These are phyloP conservation scores for Flaveria robusta DNA, from an alignment of 129 eudicot genomes.

Conservation along the genomic window DNA sequence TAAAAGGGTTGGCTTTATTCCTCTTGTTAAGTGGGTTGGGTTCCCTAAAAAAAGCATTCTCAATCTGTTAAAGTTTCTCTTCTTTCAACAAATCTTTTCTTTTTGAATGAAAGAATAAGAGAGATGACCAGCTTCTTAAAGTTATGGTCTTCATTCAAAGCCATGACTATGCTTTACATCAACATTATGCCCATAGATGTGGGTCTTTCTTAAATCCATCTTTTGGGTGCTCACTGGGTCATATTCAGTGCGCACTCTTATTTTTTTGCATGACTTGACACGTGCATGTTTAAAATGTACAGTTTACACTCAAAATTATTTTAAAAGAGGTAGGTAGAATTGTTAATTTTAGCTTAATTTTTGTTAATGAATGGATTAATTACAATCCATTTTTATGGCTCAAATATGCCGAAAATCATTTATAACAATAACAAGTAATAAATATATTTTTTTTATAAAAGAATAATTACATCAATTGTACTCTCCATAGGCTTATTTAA, in stretches of 20 bases:
- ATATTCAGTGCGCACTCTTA: not conserved
- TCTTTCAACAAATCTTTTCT: slow-evolving; percentile 47
- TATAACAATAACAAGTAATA: not conserved
- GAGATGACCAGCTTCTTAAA: slow-evolving; percentile 31
- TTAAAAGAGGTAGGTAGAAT: not conserved
- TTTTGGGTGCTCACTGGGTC: not conserved
- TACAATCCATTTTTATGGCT: not conserved
- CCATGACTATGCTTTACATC: slow-evolving; percentile 35
- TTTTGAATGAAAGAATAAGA: slow-evolving; percentile 40
- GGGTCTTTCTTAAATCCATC: slow-evolving; percentile 3
- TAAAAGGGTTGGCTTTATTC: slow-evolving; percentile 47
- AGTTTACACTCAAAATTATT: not conserved
- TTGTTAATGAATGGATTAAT: not conserved
- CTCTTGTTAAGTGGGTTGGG: slow-evolving; percentile 57
- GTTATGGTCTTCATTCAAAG: slow-evolving; percentile 32
- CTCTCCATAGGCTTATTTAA: slow-evolving; percentile 12
- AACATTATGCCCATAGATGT: slow-evolving; percentile 31
- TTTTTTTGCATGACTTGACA: not conserved
- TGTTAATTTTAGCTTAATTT: not conserved
- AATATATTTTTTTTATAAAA: slow-evolving; percentile 1
- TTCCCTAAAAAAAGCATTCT: slow-evolving; percentile 59
- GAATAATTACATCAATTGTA: slow-evolving; percentile 27
- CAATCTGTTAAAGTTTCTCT: slow-evolving; percentile 52
- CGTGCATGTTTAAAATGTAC: not conserved
- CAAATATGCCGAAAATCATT: not conserved